A percentile compares a stretch with the other conserved stretches of the same genome.
These are phyloP conservation scores for Persicaria maculosa DNA, from an alignment of 148 eudicot genomes.

Conservation along the genomic window DNA sequence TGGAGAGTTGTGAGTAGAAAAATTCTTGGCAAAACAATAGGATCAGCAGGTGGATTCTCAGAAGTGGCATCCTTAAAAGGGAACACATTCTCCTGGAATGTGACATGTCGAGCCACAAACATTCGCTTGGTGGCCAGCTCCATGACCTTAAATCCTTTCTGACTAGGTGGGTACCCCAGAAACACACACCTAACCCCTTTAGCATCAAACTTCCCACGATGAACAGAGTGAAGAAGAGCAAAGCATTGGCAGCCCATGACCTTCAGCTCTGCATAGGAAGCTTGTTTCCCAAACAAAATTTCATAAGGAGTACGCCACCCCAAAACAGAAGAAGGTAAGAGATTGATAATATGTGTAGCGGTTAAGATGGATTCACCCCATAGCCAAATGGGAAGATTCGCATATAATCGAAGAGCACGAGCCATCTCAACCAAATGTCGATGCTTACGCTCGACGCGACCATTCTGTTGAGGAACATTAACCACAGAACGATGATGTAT, in stretches of 20 bases:
- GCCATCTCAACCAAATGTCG: not conserved
- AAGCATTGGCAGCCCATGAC: too few relatives aligned
- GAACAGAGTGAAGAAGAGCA: too few relatives aligned
- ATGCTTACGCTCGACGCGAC: not conserved
- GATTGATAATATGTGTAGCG: slow-evolving; percentile 25
- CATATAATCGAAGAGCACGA: slow-evolving; percentile 30
- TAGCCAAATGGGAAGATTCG: slow-evolving; percentile 10
- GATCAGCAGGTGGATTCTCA: too few relatives aligned
- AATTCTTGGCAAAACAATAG: too few relatives aligned
- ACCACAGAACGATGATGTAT: not conserved
- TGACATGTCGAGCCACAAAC: not conserved
- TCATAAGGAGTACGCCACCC: not conserved
- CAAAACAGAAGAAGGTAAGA: not conserved
- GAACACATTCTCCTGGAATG: not conserved
- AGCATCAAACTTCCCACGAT: too few relatives aligned
- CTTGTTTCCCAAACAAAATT: not conserved
- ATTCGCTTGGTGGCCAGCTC: not conserved
- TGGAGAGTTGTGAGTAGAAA: too few relatives aligned
- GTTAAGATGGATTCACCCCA: not conserved
- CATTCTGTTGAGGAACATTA: not conserved
- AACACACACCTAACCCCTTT: not conserved
- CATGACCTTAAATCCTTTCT: not conserved
- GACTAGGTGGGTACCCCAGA: not conserved
- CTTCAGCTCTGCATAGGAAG: not conserved
- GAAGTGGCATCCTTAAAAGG: too few relatives aligned